Evolutionary conservation across 768 basidiomycete species (phyloP).

Genomic region (Trametes elegans): DNA sequence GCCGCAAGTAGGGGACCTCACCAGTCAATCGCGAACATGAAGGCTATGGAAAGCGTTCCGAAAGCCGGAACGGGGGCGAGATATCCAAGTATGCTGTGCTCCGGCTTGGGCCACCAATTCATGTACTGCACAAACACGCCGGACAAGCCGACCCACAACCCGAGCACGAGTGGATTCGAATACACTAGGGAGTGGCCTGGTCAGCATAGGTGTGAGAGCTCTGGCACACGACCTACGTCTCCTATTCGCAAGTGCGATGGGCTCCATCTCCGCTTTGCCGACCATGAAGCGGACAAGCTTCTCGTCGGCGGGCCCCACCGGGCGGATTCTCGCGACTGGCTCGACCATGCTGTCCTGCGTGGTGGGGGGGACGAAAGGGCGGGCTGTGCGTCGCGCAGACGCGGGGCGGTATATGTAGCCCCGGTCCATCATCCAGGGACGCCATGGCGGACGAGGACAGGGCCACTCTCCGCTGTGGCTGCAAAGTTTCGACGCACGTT

Average conservation of each 20-base stretch:
- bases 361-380: neutral
- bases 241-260: conserved; percentile 64
- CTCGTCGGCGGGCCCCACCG: conserved; percentile 48
- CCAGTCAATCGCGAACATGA: conserved; percentile 74
- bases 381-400: neutral
- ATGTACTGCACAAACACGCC: conserved; percentile 56
- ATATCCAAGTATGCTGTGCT: conserved; percentile 47
- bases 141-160: conserved; percentile 60
- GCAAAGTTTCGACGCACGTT: conserved; percentile 23
- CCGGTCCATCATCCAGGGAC: neutral
- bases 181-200: too few species aligned
- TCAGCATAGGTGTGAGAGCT: too few species aligned
- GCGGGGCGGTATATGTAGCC: neutral
- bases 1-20: conserved; percentile 28
- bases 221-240: conserved; percentile 40
- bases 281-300: conserved; percentile 63
- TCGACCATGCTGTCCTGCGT: conserved; percentile 23
- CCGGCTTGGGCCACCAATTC: conserved; percentile 63
- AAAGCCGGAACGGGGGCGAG: conserved; percentile 65
- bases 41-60: conserved; percentile 57
- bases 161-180: conserved; percentile 55
- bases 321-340: conserved; percentile 45
- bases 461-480: neutral
- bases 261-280: conserved; percentile 65
- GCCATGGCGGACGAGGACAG: conserved; percentile 13